phyloP scores from a whole-genome alignment of 2,329 filamentous ascomycete genomes.

The Phaeophleospora eucalypticola region DNA sequence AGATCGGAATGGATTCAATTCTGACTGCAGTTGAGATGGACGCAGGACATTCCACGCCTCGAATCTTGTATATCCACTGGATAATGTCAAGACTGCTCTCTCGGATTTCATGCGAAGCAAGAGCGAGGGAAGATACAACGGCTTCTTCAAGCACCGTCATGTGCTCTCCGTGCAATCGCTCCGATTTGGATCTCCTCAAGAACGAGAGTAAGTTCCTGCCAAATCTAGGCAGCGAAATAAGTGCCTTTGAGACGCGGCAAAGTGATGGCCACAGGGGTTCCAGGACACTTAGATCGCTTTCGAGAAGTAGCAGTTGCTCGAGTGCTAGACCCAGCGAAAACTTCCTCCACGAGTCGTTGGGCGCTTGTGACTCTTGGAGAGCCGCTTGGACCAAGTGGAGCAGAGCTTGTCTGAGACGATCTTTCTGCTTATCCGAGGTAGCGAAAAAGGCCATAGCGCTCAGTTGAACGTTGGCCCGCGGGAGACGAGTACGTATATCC shows the following conservation, averaged over 20 bases:
- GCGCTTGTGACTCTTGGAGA: no score
- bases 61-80: slow-evolving; percentile 52
- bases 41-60: slow-evolving; percentile 48
- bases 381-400: slow-evolving; percentile 12
- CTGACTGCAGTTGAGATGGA: slow-evolving; percentile 65
- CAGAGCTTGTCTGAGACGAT: slow-evolving; percentile 6
- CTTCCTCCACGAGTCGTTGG: no score
- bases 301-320: slow-evolving; percentile 14
- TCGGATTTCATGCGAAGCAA: slow-evolving; percentile 70
- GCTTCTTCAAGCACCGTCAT: slow-evolving; percentile 60
- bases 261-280: slow-evolving; percentile 19
- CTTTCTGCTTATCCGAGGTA: slow-evolving; percentile 6
- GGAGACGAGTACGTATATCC: no score
- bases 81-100: slow-evolving; percentile 70
- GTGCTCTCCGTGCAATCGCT: slow-evolving; percentile 35
- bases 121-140: slow-evolving; percentile 69
- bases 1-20: slow-evolving; percentile 75
- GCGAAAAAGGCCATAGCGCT: slow-evolving; percentile 17
- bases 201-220: slow-evolving; percentile 27
- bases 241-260: slow-evolving; percentile 15
- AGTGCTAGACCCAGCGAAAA: slow-evolving; percentile 24
- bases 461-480: slow-evolving; percentile 14
- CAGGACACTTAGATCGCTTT: not conserved
- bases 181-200: slow-evolving; percentile 13
- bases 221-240: slow-evolving; percentile 20